A percentile compares a stretch with the other conserved stretches of the same genome.
phyloP scores from a whole-genome alignment of 306 rosid genomes.

The Casuarina equisetifolia region DNA sequence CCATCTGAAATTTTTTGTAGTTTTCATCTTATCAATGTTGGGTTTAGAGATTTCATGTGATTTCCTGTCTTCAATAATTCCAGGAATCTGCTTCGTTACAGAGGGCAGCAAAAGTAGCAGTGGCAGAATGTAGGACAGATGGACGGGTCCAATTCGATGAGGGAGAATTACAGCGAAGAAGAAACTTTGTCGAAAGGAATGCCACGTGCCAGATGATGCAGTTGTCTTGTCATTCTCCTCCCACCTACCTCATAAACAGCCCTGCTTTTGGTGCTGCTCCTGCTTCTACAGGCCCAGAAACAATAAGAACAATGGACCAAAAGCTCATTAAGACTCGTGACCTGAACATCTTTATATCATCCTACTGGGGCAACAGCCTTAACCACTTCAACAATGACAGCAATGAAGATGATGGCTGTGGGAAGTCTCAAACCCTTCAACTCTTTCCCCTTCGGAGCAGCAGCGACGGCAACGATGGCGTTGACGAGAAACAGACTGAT shows the following conservation, averaged over 20 bases:
- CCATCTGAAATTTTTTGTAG: not conserved
- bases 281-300: constrained; percentile 18
- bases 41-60: constrained; percentile 26
- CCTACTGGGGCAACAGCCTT: constrained; percentile 30
- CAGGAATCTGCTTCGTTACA: constrained; percentile 77
- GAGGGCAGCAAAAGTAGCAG: constrained; percentile 48
- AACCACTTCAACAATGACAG: constrained; percentile 26
- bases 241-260: constrained; percentile 44
- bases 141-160: constrained; percentile 78
- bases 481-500: constrained; percentile 43
- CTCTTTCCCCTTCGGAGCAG: constrained; percentile 77
- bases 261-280: not conserved
- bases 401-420: constrained; percentile 19
- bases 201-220: constrained; percentile 89
- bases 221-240: constrained; percentile 43
- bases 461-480: constrained; percentile 23
- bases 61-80: constrained; percentile 23
- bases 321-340: constrained; percentile 48
- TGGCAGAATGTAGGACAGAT: constrained; percentile 57
- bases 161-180: constrained; percentile 61
- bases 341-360: constrained; percentile 50
- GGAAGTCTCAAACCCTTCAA: constrained; percentile 76
- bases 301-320: constrained; percentile 47
- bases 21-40: not conserved
- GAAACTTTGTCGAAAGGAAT: constrained; percentile 67